A percentile compares a stretch with the other conserved stretches of the same genome.
These are phyloP conservation scores for Haberlea rhodopensis DNA, from an alignment of 257 asterid species.

Conservation along the genomic window DNA sequence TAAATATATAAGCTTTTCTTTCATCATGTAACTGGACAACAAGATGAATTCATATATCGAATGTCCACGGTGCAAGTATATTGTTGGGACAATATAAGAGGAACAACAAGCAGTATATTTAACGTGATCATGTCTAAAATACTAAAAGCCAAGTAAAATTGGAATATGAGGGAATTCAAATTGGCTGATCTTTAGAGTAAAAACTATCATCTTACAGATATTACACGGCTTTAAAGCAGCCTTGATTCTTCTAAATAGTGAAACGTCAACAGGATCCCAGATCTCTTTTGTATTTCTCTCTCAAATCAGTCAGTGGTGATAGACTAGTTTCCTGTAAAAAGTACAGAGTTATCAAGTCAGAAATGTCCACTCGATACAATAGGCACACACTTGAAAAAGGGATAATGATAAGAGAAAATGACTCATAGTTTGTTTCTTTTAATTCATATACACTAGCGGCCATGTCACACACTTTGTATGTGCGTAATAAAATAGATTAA, in stretches of 20 bases:
- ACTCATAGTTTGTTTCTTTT: neutral
- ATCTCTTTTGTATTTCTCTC: conserved; percentile 60
- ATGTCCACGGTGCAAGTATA: too few relatives aligned
- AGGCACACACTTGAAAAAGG: neutral
- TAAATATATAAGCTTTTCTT: too few relatives aligned
- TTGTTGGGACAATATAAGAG: too few relatives aligned
- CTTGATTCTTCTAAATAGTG: conserved; percentile 37
- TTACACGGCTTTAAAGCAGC: conserved; percentile 18
- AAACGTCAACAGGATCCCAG: conserved; percentile 36
- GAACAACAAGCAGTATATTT: too few relatives aligned
- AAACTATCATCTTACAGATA: conserved; percentile 28
- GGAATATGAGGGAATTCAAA: neutral
- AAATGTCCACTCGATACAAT: neutral
- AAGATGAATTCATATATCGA: too few relatives aligned
- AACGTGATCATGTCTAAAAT: neutral
- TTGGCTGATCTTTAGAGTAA: neutral
- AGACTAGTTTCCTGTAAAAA: conserved; percentile 59
- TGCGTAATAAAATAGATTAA: neutral
- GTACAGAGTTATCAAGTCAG: neutral
- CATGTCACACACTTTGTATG: neutral
- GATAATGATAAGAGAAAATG: neutral
- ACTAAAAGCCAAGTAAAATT: too few relatives aligned
- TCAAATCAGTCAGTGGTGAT: conserved; percentile 48
- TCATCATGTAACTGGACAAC: too few relatives aligned
- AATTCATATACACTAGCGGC: neutral